A percentile compares a stretch with the other conserved stretches of the same genome.
These are phyloP conservation scores for Fusarium sp. DNA, from an alignment of 2,329 filamentous ascomycete species.

Conservation along the genomic window DNA sequence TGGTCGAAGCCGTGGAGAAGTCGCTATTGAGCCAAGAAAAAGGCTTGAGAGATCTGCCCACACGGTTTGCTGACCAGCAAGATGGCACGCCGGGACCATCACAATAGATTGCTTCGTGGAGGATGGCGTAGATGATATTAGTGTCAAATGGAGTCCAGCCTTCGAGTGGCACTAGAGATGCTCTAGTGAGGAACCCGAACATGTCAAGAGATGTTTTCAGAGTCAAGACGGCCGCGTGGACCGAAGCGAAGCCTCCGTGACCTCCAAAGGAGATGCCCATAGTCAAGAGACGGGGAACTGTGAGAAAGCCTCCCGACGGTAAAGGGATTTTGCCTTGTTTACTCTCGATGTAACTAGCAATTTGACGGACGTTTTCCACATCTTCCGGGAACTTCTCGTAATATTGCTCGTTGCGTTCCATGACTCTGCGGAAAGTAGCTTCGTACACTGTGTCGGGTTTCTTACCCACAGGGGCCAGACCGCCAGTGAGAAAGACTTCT, in stretches of 20 bases:
- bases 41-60: constrained; percentile 62
- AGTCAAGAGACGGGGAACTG: constrained; percentile 79
- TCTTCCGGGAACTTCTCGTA: constrained; percentile 90
- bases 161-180: constrained; percentile 77
- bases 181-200: constrained; percentile 80
- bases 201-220: constrained; percentile 78
- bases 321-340: constrained; percentile 68
- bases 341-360: constrained; percentile 73
- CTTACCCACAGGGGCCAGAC: constrained; percentile 80
- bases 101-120: constrained; percentile 92
- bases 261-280: constrained; percentile 82
- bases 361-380: constrained; percentile 71
- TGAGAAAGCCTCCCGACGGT: constrained; percentile 79
- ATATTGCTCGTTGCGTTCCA: constrained; percentile 80
- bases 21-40: constrained; percentile 64
- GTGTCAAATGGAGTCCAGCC: constrained; percentile 76
- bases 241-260: constrained; percentile 79
- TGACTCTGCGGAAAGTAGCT: constrained; percentile 76
- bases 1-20: constrained; percentile 44
- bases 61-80: constrained; percentile 79
- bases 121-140: constrained; percentile 83
- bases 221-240: constrained; percentile 80
- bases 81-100: constrained; percentile 72
- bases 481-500: constrained; percentile 87
- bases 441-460: constrained; percentile 80